phyloP scores from a whole-genome alignment of 306 rosid species.

The Begonia loranthoides region DNA sequence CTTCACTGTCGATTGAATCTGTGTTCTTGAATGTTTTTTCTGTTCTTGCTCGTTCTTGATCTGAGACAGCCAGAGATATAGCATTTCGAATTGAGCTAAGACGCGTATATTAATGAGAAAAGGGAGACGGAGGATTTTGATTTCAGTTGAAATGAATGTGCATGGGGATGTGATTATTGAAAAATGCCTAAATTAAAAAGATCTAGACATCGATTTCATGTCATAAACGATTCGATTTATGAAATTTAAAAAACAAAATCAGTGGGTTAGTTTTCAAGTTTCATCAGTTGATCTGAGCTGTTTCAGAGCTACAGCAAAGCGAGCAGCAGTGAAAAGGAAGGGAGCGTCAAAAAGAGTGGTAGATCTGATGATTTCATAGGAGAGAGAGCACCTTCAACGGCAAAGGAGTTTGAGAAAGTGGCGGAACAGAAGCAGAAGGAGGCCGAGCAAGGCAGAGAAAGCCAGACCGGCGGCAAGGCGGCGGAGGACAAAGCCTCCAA shows the following conservation, averaged over 20 bases:
- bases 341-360: conserved; percentile 6
- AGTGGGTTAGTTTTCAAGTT: too few relatives aligned
- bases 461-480: neutral
- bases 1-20: too few relatives aligned
- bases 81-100: too few relatives aligned
- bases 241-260: too few relatives aligned
- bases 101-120: too few relatives aligned
- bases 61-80: too few relatives aligned
- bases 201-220: neutral
- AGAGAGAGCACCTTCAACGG: conserved; percentile 35
- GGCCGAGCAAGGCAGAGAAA: neutral
- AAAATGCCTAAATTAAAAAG: too few relatives aligned
- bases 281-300: neutral
- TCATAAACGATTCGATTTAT: neutral
- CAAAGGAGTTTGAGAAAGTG: conserved; percentile 8
- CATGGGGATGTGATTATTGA: too few relatives aligned
- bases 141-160: too few relatives aligned
- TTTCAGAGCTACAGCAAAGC: neutral
- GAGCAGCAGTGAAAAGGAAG: neutral
- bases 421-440: conserved; percentile 8
- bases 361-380: conserved; percentile 10
- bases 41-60: too few relatives aligned
- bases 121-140: too few relatives aligned
- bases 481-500: neutral
- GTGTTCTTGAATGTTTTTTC: too few relatives aligned